phyloP scores from a whole-genome alignment of 2,329 filamentous ascomycete genomes.

The Pseudogymnoascus sp. region DNA sequence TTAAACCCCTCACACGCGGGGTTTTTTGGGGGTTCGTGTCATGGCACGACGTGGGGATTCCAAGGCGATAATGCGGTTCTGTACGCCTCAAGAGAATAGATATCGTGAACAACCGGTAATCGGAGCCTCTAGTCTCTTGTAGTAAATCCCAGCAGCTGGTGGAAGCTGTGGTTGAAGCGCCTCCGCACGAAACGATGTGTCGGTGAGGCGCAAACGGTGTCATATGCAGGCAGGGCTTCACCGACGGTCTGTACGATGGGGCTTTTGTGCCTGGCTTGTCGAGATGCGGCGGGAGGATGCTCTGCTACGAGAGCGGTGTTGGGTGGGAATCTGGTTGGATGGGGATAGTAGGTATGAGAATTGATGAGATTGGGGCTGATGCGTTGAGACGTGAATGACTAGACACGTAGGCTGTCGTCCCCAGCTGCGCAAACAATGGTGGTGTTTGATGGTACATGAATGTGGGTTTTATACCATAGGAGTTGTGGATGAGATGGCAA shows the following conservation, averaged over 20 bases:
- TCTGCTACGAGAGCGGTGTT: background rate
- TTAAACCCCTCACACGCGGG: background rate
- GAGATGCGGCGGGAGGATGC: background rate
- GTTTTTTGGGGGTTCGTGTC: background rate
- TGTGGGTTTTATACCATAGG: background rate
- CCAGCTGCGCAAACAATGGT: background rate
- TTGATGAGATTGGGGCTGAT: background rate
- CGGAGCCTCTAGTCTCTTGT: background rate
- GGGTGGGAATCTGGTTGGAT: background rate
- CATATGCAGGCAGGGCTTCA: background rate
- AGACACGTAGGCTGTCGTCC: background rate
- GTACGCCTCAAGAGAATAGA: background rate
- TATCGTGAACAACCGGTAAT: background rate
- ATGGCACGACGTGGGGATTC: background rate
- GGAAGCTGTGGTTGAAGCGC: background rate
- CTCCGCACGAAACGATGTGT: background rate
- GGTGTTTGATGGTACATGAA: background rate
- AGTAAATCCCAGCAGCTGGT: background rate
- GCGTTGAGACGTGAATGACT: background rate
- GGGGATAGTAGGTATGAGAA: background rate
- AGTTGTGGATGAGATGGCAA: background rate
- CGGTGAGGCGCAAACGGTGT: conserved; percentile 1
- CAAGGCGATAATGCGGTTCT: background rate
- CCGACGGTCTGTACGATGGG: background rate
- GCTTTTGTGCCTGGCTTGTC: background rate